phyloP scores from a whole-genome alignment of 179 eudicot species.

The Camellia oleifera region DNA sequence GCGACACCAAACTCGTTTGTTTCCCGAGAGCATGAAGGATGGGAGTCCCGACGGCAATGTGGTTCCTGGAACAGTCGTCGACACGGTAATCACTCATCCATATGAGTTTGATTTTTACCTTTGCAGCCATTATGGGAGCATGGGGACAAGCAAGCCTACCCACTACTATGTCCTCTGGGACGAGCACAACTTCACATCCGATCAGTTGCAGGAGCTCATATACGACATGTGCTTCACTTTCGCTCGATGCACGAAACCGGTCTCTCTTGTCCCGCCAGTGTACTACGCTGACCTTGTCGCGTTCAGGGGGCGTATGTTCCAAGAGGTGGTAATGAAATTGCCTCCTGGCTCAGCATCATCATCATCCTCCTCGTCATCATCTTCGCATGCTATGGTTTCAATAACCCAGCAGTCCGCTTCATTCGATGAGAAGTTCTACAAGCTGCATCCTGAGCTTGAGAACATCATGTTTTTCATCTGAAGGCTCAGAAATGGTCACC shows the following conservation, averaged over 20 bases:
- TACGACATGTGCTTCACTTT: constrained; percentile 67
- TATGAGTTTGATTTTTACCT: constrained; percentile 63
- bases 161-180: constrained; percentile 63
- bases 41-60: constrained; percentile 40
- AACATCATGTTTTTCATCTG: constrained; percentile 50
- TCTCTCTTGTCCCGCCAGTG: constrained; percentile 71
- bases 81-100: constrained; percentile 48
- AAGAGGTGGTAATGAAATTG: constrained; percentile 33
- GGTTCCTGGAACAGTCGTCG: constrained; percentile 76
- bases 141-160: constrained; percentile 76
- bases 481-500: not conserved
- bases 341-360: constrained; percentile 19
- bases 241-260: constrained; percentile 66
- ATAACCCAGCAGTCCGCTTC: constrained; percentile 16
- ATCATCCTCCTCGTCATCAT: constrained; percentile 2
- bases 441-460: constrained; percentile 33
- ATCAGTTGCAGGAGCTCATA: constrained; percentile 52
- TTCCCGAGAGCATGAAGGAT: constrained; percentile 28
- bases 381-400: constrained; percentile 5
- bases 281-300: constrained; percentile 71
- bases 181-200: constrained; percentile 55
- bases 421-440: constrained; percentile 24
- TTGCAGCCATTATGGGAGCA: constrained; percentile 56
- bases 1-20: constrained; percentile 67
- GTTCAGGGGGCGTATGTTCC: constrained; percentile 58